Conservation (phyloP, 176 grass and related monocot species). For the Typha latifolia region DNA sequence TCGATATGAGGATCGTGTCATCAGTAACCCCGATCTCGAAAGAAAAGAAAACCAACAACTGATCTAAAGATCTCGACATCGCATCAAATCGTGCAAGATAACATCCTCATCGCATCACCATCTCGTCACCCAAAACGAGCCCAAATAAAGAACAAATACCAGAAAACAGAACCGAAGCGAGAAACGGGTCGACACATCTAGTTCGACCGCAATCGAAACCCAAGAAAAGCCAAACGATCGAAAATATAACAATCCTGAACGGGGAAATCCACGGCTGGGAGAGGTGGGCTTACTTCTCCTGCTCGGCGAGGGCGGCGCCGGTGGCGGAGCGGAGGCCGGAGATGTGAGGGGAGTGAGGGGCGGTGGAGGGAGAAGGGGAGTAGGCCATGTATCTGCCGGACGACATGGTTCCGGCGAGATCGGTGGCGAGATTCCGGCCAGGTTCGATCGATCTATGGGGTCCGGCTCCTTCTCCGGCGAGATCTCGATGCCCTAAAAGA, state of each 20-base stretch:
- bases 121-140: neutral
- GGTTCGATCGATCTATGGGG: neutral
- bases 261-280: neutral
- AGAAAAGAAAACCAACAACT: neutral
- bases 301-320: slow-evolving; percentile 42
- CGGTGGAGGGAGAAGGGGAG: slow-evolving; percentile 87
- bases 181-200: neutral
- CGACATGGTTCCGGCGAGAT: slow-evolving; percentile 34
- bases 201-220: neutral
- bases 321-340: slow-evolving; percentile 47
- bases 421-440: neutral
- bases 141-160: too few species aligned
- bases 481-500: neutral
- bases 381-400: slow-evolving; percentile 95
- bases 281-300: slow-evolving; percentile 54
- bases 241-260: slow-evolving; percentile 11
- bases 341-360: slow-evolving; percentile 82
- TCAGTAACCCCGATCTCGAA: too few species aligned
- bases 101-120: neutral
- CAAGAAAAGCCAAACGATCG: neutral
- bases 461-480: neutral
- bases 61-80: neutral
- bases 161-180: neutral
- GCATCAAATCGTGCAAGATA: neutral
- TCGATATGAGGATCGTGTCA: too few species aligned